Percentiles rank a stretch among this genome's conserved stretches.
These are phyloP conservation scores for Chrysoporthe austroafricana DNA, from an alignment of 2,329 filamentous ascomycete species.

Conservation along the genomic window DNA sequence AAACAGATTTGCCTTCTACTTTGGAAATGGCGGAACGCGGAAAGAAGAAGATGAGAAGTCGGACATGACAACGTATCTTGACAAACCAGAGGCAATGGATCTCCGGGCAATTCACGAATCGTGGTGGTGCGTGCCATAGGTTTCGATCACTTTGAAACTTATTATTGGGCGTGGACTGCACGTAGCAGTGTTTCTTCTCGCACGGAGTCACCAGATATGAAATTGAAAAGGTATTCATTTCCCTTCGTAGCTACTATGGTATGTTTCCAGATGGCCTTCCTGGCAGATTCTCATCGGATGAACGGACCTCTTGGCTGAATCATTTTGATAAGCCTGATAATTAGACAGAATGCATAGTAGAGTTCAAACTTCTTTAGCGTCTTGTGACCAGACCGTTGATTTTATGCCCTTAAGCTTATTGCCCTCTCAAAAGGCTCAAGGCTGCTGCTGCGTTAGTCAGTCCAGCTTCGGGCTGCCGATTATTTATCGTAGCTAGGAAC, in stretches of 20 bases:
- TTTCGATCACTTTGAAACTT: background rate
- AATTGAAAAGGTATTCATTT: background rate
- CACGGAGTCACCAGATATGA: background rate
- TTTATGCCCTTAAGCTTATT: no score
- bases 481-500: background rate
- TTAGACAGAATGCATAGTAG: no score
- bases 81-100: conserved; percentile 58
- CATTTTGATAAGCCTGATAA: no score
- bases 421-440: background rate
- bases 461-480: background rate
- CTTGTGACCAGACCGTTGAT: no score
- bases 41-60: conserved; percentile 59
- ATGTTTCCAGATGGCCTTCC: no score
- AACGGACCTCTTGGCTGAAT: no score
- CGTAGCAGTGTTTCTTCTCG: background rate
- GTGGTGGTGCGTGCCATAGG: conserved; percentile 60
- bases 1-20: conserved; percentile 63
- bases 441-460: background rate
- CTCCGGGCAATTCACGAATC: conserved; percentile 67
- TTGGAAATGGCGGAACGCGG: conserved; percentile 69
- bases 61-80: conserved; percentile 68
- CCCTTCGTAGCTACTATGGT: background rate
- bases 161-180: background rate
- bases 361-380: no score
- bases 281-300: no score